These are phyloP conservation scores for Cylindrodendrum hubeiense DNA, from an alignment of 2,329 filamentous ascomycete species.

Conservation along the genomic window DNA sequence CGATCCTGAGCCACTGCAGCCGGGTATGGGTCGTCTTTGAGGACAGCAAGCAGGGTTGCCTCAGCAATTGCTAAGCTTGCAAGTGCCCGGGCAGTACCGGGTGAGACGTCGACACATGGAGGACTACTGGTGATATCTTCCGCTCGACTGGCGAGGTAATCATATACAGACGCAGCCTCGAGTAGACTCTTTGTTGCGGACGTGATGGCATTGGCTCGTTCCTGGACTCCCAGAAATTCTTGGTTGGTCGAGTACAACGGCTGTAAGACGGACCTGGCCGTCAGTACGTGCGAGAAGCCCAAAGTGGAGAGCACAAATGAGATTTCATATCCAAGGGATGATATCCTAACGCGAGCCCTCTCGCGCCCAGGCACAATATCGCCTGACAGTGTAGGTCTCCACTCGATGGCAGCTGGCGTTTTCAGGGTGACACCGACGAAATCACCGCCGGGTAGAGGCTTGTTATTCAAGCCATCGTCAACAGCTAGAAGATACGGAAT, in stretches of 20 bases:
- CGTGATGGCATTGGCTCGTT: conserved; percentile 77
- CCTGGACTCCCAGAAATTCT: conserved; percentile 71
- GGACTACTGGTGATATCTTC: conserved; percentile 55
- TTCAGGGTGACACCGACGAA: conserved; percentile 76
- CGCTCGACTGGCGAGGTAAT: conserved; percentile 73
- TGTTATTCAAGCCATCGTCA: conserved; percentile 76
- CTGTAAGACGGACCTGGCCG: conserved; percentile 79
- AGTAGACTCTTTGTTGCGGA: conserved; percentile 83
- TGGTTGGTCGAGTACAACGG: conserved; percentile 77
- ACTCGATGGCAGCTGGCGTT: conserved; percentile 76
- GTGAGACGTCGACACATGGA: conserved; percentile 66
- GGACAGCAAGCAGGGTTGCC: conserved; percentile 87
- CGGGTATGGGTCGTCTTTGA: conserved; percentile 96
- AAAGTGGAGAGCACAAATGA: conserved; percentile 83
- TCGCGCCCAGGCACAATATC: conserved; percentile 74
- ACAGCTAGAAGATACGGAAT: conserved; percentile 86
- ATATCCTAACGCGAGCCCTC: conserved; percentile 74
- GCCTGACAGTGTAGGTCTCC: conserved; percentile 83
- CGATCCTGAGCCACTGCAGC: conserved; percentile 83
- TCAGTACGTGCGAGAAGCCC: conserved; percentile 78
- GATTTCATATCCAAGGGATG: conserved; percentile 85
- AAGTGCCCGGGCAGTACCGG: conserved; percentile 66
- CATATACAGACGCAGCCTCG: conserved; percentile 82
- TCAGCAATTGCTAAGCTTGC: conserved; percentile 82
- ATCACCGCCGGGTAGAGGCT: conserved; percentile 60